phyloP scores from a whole-genome alignment of 768 basidiomycete genomes.

The Galerina sulciceps region DNA sequence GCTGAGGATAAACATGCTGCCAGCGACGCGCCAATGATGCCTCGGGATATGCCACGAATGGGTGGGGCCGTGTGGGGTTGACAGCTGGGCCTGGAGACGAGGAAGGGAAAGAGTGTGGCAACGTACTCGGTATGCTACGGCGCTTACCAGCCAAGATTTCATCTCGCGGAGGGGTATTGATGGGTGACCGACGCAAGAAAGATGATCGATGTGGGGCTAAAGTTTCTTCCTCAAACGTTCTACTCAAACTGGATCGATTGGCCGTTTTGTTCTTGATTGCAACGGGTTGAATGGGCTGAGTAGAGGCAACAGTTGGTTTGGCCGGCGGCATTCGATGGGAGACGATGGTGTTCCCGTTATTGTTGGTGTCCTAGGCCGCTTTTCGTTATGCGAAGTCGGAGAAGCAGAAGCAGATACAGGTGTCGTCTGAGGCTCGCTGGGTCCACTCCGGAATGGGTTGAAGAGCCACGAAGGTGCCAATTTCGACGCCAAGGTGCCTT shows the following conservation, averaged over 20 bases:
- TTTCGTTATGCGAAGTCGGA: conserved; percentile 20
- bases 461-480: conserved; percentile 81
- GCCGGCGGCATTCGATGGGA: conserved; percentile 40
- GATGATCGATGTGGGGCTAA: conserved; percentile 48
- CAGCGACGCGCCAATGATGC: conserved; percentile 84
- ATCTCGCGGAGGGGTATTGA: conserved; percentile 73
- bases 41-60: conserved; percentile 62
- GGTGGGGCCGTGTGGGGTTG: conserved; percentile 72
- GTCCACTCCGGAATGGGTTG: conserved; percentile 69
- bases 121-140: conserved; percentile 46
- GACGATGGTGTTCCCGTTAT: conserved; percentile 22
- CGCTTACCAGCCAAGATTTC: conserved; percentile 62
- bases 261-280: conserved; percentile 43
- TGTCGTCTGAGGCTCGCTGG: conserved; percentile 66
- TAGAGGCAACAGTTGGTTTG: conserved; percentile 38
- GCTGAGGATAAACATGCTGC: conserved; percentile 83
- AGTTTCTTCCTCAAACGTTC: conserved; percentile 65
- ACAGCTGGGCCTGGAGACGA: conserved; percentile 52
- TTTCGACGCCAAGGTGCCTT: conserved; percentile 55
- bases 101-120: conserved; percentile 43
- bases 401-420: conserved; percentile 54
- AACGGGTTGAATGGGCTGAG: conserved; percentile 42
- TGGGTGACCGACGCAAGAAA: conserved; percentile 60
- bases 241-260: conserved; percentile 49
- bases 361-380: conserved; percentile 8